Percentiles rank a stretch among this genome's conserved stretches.
These are phyloP conservation scores for Ceratorhiza oryzae-sativae DNA, from an alignment of 1,284 basidiomycete species.

Conservation along the genomic window DNA sequence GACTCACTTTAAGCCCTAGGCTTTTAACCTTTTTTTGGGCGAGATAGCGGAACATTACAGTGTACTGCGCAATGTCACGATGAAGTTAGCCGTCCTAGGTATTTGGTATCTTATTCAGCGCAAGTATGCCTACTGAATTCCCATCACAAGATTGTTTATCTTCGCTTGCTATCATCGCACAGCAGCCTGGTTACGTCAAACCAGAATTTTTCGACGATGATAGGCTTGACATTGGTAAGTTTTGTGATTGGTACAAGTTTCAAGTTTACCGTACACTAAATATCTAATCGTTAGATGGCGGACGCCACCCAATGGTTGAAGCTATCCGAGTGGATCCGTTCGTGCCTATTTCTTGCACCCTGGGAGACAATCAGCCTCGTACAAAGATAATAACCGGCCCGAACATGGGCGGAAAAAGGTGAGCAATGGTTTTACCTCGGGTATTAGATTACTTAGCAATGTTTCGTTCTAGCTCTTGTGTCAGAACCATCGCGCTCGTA, in stretches of 20 bases:
- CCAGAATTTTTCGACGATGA: constrained; percentile 68
- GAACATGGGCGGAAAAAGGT: constrained; percentile 35
- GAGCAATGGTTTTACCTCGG: not conserved
- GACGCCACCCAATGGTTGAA: constrained; percentile 82
- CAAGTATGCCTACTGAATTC: not conserved
- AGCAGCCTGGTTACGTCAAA: constrained; percentile 76
- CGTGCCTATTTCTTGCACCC: constrained; percentile 71
- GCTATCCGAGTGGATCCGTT: constrained; percentile 76
- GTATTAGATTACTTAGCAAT: not conserved
- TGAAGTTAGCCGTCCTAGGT: constrained; percentile 76
- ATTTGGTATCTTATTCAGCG: not conserved
- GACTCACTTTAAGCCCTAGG: constrained; percentile 52
- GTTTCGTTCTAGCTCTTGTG: constrained; percentile 60
- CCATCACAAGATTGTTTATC: constrained; percentile 68
- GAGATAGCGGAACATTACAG: constrained; percentile 77
- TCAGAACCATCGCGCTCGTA: constrained; percentile 47
- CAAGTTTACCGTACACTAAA: constrained; percentile 34
- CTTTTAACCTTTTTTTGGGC: constrained; percentile 71
- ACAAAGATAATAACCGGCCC: constrained; percentile 80
- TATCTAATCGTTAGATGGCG: constrained; percentile 53
- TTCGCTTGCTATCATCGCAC: constrained; percentile 72
- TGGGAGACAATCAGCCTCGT: constrained; percentile 61
- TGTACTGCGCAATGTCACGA: constrained; percentile 73
- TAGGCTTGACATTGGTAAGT: constrained; percentile 63
- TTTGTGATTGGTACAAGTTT: not conserved